These are phyloP conservation scores for Diaporthe citri DNA, from an alignment of 2,329 filamentous ascomycete species.

Conservation along the genomic window DNA sequence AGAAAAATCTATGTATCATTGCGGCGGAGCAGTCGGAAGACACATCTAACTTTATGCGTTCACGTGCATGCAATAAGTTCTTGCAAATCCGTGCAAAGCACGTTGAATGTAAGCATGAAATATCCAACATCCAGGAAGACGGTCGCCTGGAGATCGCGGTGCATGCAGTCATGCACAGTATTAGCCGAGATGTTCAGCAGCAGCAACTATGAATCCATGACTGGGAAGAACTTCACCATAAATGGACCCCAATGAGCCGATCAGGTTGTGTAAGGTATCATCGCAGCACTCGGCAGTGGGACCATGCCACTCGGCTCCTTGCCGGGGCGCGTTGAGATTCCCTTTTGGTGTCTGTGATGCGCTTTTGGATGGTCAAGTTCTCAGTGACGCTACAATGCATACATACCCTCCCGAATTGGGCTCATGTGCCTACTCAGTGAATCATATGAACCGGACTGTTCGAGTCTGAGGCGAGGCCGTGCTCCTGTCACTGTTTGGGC, in stretches of 20 bases:
- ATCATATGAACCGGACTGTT: neutral
- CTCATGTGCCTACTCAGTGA: neutral
- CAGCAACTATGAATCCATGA: neutral
- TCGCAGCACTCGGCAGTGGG: neutral
- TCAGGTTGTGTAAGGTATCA: neutral
- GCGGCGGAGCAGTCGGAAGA: too few species aligned
- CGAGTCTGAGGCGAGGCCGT: neutral
- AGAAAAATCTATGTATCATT: too few species aligned
- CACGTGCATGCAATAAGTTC: neutral
- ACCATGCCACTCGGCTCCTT: neutral
- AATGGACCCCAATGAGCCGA: neutral
- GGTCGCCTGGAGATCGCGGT: neutral
- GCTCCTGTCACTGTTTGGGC: constrained; percentile 26
- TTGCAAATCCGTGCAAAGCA: too few species aligned
- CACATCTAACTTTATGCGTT: neutral
- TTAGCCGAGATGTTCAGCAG: neutral
- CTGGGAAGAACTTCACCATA: neutral
- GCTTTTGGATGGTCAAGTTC: neutral
- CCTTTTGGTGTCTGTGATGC: neutral
- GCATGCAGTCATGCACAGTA: too few species aligned
- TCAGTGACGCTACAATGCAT: neutral
- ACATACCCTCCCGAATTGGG: neutral
- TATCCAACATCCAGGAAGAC: neutral
- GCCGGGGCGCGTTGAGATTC: neutral
- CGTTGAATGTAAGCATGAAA: too few species aligned